Evolutionary conservation across 257 asterid species (phyloP).

Genomic region (Rauvolfia tetraphylla): DNA sequence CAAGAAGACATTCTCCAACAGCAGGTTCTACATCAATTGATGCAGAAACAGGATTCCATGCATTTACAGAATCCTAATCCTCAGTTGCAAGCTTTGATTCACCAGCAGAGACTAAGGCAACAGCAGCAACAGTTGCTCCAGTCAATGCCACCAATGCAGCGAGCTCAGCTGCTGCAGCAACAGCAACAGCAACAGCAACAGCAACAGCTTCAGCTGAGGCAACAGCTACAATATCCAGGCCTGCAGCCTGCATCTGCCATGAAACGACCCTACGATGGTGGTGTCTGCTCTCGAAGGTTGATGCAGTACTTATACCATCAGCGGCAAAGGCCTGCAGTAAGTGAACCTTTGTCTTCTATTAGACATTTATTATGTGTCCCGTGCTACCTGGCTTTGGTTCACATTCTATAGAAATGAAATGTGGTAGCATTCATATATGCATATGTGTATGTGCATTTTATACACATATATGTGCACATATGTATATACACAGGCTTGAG

Average conservation of each 20-base stretch:
- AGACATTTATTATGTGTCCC: not conserved
- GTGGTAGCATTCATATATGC: not conserved
- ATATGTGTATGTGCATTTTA: not conserved
- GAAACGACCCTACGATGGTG: constrained; percentile 81
- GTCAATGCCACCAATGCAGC: constrained; percentile 75
- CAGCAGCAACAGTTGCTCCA: constrained; percentile 75
- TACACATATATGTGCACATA: too few relatives aligned
- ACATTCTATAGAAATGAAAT: not conserved
- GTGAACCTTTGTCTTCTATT: constrained; percentile 25
- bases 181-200: constrained; percentile 71
- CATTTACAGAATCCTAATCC: constrained; percentile 70
- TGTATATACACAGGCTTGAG: not conserved
- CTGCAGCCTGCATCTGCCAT: constrained; percentile 57
- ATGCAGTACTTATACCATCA: constrained; percentile 97
- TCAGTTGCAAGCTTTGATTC: constrained; percentile 75
- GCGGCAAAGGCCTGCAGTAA: constrained; percentile 87
- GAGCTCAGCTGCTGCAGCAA: constrained; percentile 79
- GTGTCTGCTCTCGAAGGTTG: constrained; percentile 88
- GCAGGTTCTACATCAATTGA: constrained; percentile 81
- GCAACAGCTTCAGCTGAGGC: constrained; percentile 72
- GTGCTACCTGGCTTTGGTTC: not conserved
- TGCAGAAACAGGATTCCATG: constrained; percentile 72
- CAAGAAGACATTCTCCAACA: constrained; percentile 81
- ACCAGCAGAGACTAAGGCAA: constrained; percentile 83
- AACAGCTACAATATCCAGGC: constrained; percentile 69